Evolutionary conservation across 2,329 filamentous ascomycete species (phyloP), one percentile per base, ranked within the genome.

Genomic region (Aureobasidium sp.): DNA sequence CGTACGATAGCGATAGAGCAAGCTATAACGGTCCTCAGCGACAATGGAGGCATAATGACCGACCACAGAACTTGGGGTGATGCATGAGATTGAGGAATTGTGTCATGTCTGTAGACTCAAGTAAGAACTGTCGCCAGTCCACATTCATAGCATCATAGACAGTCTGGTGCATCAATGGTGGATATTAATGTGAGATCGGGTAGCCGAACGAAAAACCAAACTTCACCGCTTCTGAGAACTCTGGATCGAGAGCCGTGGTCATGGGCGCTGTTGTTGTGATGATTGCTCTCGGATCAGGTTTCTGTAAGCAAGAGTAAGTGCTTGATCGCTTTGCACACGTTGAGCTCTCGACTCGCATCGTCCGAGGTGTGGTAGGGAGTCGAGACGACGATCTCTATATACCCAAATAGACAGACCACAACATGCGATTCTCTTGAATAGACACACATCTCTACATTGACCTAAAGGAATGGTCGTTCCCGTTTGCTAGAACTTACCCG

Each of bases 21-120:
- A 8, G 29, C 29, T 31, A 31, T 9, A 31, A 31, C 8, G 29
- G 9, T 31, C 29, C 29, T 31, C 22, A 31, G 29, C 29, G 9
- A 31, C 29, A 31, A 31, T 8, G 29, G 29, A 31, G 15, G 17
- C 7, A 20, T 6, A 42, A 9, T 22, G 14, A 65, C 76, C 47
- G 74, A 82, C 85, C 86, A 69, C 85, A 87, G 71, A 86, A 88
- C 65, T 80, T 76, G 15, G 83, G 81, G 65, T 85, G 75, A 63
- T 78, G 77, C 37, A 83, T 78, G 9, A 87, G 74, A 14, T 70
- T 55, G 6, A 79, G 70, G 65, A 79, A 79, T 12, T 76, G 70
- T 3, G 67, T 64, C 67, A 79, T 78, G 63, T 79, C 75, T 31
- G 70, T 73, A 5, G 77, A 78, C 49, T 78, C 75, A 25, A 83